Evolutionary conservation across 2,329 filamentous ascomycete genomes (phyloP).

Genomic region (Neophaeococcomyces aloes): DNA sequence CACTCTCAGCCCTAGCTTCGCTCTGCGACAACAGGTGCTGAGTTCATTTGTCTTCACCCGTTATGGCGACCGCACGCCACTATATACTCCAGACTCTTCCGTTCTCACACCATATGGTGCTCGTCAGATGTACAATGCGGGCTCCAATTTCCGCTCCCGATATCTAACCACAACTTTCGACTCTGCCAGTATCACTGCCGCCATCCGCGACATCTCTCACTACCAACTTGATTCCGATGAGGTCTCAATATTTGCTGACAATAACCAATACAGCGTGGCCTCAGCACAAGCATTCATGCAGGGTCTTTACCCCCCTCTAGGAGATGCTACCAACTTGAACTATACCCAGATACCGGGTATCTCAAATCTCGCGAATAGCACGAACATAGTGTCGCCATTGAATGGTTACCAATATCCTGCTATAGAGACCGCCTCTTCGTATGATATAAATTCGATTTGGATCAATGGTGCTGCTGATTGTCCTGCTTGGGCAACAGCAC

Average conservation of each 20-base stretch:
- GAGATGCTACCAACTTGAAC: constrained; percentile 26
- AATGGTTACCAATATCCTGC: constrained; percentile 48
- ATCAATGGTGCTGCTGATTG: constrained; percentile 41
- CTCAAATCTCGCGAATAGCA: constrained; percentile 39
- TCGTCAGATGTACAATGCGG: constrained; percentile 42
- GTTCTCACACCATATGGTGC: constrained; percentile 45
- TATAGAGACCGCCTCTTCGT: constrained; percentile 34
- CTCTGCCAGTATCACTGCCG: constrained; percentile 23
- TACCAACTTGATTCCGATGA: constrained; percentile 37
- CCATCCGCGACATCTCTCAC: constrained; percentile 37
- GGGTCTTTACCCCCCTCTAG: constrained; percentile 47
- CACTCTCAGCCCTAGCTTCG: constrained; percentile 15
- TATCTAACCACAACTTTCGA: constrained; percentile 34
- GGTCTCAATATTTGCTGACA: constrained; percentile 37
- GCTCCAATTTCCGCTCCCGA: constrained; percentile 41
- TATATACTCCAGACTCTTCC: constrained; percentile 24
- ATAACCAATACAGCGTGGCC: constrained; percentile 38
- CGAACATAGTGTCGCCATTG: constrained; percentile 38
- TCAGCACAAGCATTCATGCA: constrained; percentile 53
- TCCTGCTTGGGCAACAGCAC: constrained; percentile 28
- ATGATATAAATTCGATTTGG: constrained; percentile 43
- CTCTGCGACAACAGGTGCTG: constrained; percentile 31
- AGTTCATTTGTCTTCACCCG: constrained; percentile 45
- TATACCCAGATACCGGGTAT: constrained; percentile 14
- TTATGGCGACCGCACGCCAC: constrained; percentile 46